phyloP scores from a whole-genome alignment of 2,329 filamentous ascomycete species.

The Zymoseptoria brevis region DNA sequence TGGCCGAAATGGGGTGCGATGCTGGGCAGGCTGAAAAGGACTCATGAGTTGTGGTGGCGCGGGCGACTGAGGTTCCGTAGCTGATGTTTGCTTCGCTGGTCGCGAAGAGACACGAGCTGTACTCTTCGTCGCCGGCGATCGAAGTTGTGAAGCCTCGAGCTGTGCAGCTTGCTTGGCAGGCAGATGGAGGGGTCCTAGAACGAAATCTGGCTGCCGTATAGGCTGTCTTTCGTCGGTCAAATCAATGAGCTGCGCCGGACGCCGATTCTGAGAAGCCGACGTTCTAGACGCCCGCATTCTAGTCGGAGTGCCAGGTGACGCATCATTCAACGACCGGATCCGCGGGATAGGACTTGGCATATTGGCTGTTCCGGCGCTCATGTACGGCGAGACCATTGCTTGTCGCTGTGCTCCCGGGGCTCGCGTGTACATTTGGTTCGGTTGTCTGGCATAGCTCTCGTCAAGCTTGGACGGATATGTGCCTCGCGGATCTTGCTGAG shows the following conservation, averaged over 20 bases:
- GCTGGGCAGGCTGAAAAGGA: neutral
- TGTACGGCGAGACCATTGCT: neutral
- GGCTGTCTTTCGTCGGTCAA: neutral
- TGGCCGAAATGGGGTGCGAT: neutral
- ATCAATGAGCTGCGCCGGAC: neutral
- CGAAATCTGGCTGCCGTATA: neutral
- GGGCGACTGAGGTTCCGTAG: neutral
- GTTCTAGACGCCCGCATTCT: neutral
- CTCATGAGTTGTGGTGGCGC: neutral
- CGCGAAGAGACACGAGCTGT: neutral
- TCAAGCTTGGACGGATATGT: neutral
- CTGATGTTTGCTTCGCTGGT: neutral
- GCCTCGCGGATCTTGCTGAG: neutral
- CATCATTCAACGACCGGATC: neutral
- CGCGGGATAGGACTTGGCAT: neutral
- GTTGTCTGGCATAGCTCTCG: neutral
- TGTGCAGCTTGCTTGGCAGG: neutral
- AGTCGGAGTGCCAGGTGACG: neutral
- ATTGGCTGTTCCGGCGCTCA: neutral
- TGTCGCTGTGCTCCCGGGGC: neutral
- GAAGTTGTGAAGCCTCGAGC: neutral
- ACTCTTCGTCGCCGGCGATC: neutral
- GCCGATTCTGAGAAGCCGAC: neutral
- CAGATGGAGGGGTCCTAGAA: neutral
- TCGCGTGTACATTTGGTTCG: neutral